phyloP scores from a whole-genome alignment of 176 grass and related monocot species.

The Elaeis guineensis region DNA sequence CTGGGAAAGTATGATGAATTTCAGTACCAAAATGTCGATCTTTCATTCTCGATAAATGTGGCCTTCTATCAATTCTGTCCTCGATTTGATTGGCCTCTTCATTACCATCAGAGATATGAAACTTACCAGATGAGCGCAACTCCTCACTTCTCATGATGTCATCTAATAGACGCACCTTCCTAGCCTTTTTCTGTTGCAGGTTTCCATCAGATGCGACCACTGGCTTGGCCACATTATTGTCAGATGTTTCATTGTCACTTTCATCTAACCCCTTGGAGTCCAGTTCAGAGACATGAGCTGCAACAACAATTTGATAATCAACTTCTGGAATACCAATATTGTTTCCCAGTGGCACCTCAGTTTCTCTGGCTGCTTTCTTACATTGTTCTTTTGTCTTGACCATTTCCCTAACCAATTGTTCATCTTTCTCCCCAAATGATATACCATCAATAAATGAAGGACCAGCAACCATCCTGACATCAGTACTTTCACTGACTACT shows the following conservation, averaged over 20 bases:
- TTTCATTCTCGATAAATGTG: conserved; percentile 16
- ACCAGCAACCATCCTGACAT: conserved; percentile 11
- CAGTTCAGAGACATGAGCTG: not conserved
- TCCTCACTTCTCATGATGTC: conserved; percentile 38
- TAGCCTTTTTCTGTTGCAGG: conserved; percentile 34
- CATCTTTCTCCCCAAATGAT: conserved; percentile 13
- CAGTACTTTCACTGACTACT: conserved; percentile 9
- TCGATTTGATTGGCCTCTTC: conserved; percentile 14
- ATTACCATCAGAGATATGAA: conserved; percentile 19
- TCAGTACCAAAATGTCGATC: conserved; percentile 3
- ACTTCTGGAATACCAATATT: not conserved
- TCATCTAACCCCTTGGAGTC: not conserved
- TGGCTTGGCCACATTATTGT: not conserved
- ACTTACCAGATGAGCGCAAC: conserved; percentile 8
- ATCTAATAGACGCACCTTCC: conserved; percentile 44
- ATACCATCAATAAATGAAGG: conserved; percentile 18
- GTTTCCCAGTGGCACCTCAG: conserved; percentile 16
- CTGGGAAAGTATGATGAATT: conserved; percentile 20
- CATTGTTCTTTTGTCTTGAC: conserved; percentile 23
- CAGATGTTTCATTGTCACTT: too few relatives aligned
- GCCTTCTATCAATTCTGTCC: conserved; percentile 21
- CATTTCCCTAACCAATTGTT: conserved; percentile 7
- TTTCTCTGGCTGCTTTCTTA: conserved; percentile 23
- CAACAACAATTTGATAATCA: not conserved
- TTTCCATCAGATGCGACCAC: conserved; percentile 28